Base-by-base conservation (phyloP, 805 yeast species). In the Tetrapisispora pingtungensis region DNA sequence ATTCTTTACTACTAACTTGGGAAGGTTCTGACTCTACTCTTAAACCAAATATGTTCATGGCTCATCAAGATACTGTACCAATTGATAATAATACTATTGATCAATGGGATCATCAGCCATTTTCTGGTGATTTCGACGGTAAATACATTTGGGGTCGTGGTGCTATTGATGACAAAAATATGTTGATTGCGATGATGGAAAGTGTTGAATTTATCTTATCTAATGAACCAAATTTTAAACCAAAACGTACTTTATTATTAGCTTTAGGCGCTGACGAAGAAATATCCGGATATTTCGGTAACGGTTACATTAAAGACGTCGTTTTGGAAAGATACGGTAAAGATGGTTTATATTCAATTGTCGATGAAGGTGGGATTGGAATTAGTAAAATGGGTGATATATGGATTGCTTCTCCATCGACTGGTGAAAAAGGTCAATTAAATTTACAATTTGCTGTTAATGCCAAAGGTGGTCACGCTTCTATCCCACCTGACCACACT, bases 41-140 rank as follows among this genome's bases (percentile, higher is more conserved):
- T 50, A 79, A 81, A 58, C 95, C 95, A 12, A 52, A 80, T 15
- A 51, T 86, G 62, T 65, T 84, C 36, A 74, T 83, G 61, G 90
- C 93, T 4, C 96, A 86, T 59, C 86, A 80, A 58, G 95, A 86
- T 57, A 86, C 81, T 1, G 95, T 86, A 14, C 95, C 95, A 0
- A 81, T 84, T 6, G 82, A 78, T 54, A 57, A 60, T n/a, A 75
- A 70, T 20, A 76, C 88, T 0, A 61, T 68, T 36, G 66, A 62
- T 24, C 65, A 74, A 44, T 86, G 95, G 95, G 68, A 65, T 0
- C 69, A 75, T 55, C 80, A 79, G 10, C 94, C 95, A 3, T 82
- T 77, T 46, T 59, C 70, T 15, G 87, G 83, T 14, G 67, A 72
- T 53, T 84, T 67, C 56, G 94, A 86, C 15, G 88, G 86, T 14